Base-by-base conservation (phyloP, 163 green algal species). In the Chloromonas sp. region DNA sequence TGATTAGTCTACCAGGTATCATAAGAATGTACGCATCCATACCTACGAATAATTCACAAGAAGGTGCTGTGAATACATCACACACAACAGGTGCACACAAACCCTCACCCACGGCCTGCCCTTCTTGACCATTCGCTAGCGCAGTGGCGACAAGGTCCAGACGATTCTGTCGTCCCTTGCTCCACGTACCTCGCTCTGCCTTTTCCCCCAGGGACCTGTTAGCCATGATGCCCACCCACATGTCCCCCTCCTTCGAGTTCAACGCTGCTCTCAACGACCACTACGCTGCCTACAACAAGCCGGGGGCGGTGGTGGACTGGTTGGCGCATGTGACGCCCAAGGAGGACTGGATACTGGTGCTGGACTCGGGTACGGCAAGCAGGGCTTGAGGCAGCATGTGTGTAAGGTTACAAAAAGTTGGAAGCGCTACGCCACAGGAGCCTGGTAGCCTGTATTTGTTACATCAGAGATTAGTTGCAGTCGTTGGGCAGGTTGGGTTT, bases 231-330 rank as follows among this genome's bases (percentile, higher is more conserved):
- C 78, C 92, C 11, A 97, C 93, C 1, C 93, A 97, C 78, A 87
- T 97, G 11, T 93, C 93, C 0, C 91, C 90, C 2, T 94, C 89
- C 14, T 95, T 90, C 82, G 93, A 90, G 0, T 61, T 82, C 13
- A 92, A 97, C 83, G 96, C 87, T 71, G 83, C 14, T 96, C 95
- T 86, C 36, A 8, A 76, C 66, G 5, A 76, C 3, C 85, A 70
- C 62, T 82, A 83, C 77, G 86, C 83, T 71, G 60, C 77, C 0
- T 98, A 98, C 89, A 98, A 98, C 89, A 98, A 98, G 87, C 95
- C 96, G 0, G 90, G 91, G 0, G 93, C 92, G 0, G 92, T 98
- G 60, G 82, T 93, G 57, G 89, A 94, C 87, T 96, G 87, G 84
- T 86, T 95, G 80, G 61, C 91, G 82, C 87, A 95, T 60, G 79